These are phyloP conservation scores for Quercus dentata DNA, from an alignment of 306 rosid species.

Conservation along the genomic window DNA sequence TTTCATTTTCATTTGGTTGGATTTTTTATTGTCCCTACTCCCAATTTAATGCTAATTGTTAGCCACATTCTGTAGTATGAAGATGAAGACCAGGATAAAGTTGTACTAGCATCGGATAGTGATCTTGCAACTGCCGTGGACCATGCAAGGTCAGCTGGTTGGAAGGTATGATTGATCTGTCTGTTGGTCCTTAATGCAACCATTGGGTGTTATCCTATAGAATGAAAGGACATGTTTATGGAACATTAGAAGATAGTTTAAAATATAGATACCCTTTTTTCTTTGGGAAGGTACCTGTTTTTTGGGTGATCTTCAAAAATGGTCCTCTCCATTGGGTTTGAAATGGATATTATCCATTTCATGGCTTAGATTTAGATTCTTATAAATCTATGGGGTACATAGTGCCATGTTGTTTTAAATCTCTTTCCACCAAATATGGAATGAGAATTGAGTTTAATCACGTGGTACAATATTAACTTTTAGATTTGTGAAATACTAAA, in stretches of 20 bases:
- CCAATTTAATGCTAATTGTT: constrained; percentile 10
- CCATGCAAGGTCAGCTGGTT: constrained; percentile 81
- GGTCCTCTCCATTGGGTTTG: too few species aligned
- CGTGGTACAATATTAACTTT: too few species aligned
- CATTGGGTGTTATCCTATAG: constrained; percentile 2
- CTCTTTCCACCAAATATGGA: too few species aligned
- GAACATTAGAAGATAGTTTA: neutral
- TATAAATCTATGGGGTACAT: too few species aligned
- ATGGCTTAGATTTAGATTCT: too few species aligned
- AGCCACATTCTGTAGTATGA: constrained; percentile 59
- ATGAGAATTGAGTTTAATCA: too few species aligned
- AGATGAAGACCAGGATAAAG: constrained; percentile 88
- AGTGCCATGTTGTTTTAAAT: too few species aligned
- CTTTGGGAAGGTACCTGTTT: too few species aligned
- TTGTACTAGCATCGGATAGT: constrained; percentile 78
- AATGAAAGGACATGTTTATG: neutral
- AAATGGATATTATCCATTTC: too few species aligned
- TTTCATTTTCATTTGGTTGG: constrained; percentile 6
- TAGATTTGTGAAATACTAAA: too few species aligned
- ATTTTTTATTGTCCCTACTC: neutral
- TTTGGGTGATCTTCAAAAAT: too few species aligned
- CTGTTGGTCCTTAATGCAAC: neutral
- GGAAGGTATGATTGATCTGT: constrained; percentile 62
- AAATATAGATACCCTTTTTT: neutral
- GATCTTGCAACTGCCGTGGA: constrained; percentile 92